phyloP scores from a whole-genome alignment of 1,284 basidiomycete genomes.

The Ceratobasidium sp. region DNA sequence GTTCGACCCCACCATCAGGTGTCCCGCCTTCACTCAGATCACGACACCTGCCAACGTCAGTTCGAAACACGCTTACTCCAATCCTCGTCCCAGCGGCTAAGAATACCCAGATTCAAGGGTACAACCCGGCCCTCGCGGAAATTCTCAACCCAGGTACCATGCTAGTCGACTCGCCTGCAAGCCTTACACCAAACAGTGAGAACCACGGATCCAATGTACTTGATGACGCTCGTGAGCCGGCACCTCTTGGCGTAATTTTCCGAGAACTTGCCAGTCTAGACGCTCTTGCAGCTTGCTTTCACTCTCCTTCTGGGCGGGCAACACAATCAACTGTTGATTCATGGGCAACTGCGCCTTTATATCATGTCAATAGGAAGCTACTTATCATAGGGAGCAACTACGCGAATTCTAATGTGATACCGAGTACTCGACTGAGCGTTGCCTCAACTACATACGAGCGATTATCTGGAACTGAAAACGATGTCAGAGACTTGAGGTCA shows the following conservation, averaged over 20 bases:
- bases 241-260: no score
- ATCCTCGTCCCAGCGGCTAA: not conserved
- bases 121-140: not conserved
- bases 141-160: not conserved
- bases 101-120: not conserved
- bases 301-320: no score
- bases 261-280: no score
- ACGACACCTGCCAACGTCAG: not conserved
- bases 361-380: constrained; percentile 1
- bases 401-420: not conserved
- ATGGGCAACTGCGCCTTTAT: constrained; percentile 3
- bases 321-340: not conserved
- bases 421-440: not conserved
- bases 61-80: not conserved
- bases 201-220: no score
- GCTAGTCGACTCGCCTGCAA: not conserved
- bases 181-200: not conserved
- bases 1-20: no score
- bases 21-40: no score
- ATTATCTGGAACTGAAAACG: not conserved
- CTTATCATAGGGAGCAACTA: constrained; percentile 35
- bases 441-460: not conserved
- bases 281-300: no score
- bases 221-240: no score
- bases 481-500: constrained; percentile 1